Base-by-base conservation (phyloP, 306 rosid species). In the Cucurbita moschata region DNA sequence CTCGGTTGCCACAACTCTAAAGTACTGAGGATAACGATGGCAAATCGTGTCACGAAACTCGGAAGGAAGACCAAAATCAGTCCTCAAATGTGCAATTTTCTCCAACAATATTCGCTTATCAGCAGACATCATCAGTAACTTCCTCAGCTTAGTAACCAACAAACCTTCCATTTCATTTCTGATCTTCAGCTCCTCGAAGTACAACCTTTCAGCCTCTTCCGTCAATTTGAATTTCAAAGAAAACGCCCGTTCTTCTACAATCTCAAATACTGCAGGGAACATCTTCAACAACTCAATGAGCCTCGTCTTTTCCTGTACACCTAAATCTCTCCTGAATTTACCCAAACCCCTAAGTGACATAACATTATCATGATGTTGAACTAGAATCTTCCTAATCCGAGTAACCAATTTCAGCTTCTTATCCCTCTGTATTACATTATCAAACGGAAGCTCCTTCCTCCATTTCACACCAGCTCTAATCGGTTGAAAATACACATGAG, bases 1-100 rank as follows among this genome's bases (percentile, higher is more conserved):
- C 46, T 63, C 90, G 19, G 97, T 92, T 52, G 85, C 84, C 67
- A 89, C 96, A 60, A 92, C 92, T 80, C 78, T 82, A 76, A 89
- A 92, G 77, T 80, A 92, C 18, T 92, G 95, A 0, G 96, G 95
- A 73, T 92, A 92, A 37, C 92, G 84, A 53, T 82, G 94, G 81
- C 96, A 89, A 72, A 89, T 81, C 0, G 97, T 92, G 65, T 89
- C 96, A 5, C 97, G 96, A 60, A 92, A 92, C 23, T 92, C 94
- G 4, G 44, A 52, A 0, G 97, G 92, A 56, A 92, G 94, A 30
- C 89, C 97, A 10, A 92, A 83, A 84, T 92, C 97, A 53, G 71
- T 80, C 75, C 10, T 85, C 46, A 92, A 77, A 79, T 92, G 96
- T 6, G 92, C 88, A 76, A 89, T 88, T 77, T 89, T 92, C 83